phyloP scores from a whole-genome alignment of 805 yeast genomes.

The Kregervanrija fluxuum region DNA sequence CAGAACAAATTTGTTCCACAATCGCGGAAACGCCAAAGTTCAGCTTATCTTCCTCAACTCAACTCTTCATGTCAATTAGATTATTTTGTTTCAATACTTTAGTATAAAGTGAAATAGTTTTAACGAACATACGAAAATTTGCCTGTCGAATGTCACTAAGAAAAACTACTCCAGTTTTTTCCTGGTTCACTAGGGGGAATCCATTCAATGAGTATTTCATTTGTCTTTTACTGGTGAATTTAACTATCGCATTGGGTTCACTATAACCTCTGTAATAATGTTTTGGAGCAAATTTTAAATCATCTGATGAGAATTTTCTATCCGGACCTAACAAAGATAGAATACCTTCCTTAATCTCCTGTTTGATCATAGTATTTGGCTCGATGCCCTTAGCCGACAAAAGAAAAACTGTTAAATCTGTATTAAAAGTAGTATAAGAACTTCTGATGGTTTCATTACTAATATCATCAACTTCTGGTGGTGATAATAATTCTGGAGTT shows the following conservation, averaged over 20 bases:
- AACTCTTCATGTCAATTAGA: neutral
- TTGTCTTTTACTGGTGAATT: constrained; percentile 6
- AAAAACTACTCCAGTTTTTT: neutral
- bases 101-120: constrained; percentile 5
- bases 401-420: constrained; percentile 12
- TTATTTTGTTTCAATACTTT: neutral
- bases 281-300: constrained; percentile 3
- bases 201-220: constrained; percentile 9
- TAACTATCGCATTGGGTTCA: constrained; percentile 8
- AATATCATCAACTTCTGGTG: neutral
- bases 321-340: neutral
- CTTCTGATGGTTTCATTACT: neutral
- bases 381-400: constrained; percentile 8
- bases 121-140: constrained; percentile 10
- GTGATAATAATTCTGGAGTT: neutral
- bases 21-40: too few species aligned
- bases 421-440: neutral
- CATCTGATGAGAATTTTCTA: neutral
- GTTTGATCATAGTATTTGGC: neutral
- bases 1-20: too few species aligned
- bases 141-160: constrained; percentile 1
- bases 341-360: neutral
- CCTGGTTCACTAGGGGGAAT: constrained; percentile 2
- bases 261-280: neutral
- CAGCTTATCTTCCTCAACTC: neutral